These are phyloP conservation scores for Fusarium newnesense DNA, from an alignment of 2,329 filamentous ascomycete genomes.

Conservation along the genomic window DNA sequence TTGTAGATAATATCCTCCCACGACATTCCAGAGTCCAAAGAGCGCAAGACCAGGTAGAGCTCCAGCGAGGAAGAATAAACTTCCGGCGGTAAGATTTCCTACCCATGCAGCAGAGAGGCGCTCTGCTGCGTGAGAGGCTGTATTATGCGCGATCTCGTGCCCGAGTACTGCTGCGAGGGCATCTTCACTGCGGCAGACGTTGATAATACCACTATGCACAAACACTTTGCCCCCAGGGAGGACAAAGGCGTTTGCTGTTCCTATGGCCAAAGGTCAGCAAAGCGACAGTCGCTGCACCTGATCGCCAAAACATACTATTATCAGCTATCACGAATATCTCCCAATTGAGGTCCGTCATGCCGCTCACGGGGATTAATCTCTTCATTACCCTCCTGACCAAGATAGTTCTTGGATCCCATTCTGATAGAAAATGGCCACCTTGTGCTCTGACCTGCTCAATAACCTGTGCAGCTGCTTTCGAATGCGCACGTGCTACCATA, in stretches of 20 bases:
- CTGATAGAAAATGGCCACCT: constrained; percentile 65
- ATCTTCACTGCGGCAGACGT: constrained; percentile 73
- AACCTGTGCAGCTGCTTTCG: constrained; percentile 50
- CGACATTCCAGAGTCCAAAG: constrained; percentile 53
- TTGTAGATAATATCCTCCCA: constrained; percentile 60
- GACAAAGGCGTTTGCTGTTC: constrained; percentile 78
- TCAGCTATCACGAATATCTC: constrained; percentile 81
- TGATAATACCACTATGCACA: constrained; percentile 78
- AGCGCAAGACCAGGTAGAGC: constrained; percentile 54
- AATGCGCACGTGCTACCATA: constrained; percentile 60
- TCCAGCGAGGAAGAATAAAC: constrained; percentile 60
- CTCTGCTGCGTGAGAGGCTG: constrained; percentile 76
- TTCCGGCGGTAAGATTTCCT: constrained; percentile 62
- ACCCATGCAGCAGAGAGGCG: constrained; percentile 64
- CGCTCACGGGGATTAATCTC: constrained; percentile 73
- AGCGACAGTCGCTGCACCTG: neutral
- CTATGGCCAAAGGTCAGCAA: constrained; percentile 40
- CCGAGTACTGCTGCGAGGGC: constrained; percentile 79
- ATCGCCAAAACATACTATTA: constrained; percentile 51
- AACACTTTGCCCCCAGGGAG: constrained; percentile 84
- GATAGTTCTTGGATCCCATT: constrained; percentile 65
- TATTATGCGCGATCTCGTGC: constrained; percentile 83
- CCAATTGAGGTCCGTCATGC: constrained; percentile 70
- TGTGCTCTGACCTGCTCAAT: constrained; percentile 64
- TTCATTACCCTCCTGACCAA: constrained; percentile 73